Evolutionary conservation across 2,329 filamentous ascomycete genomes (phyloP).

Genomic region (Phialophora expanda): DNA sequence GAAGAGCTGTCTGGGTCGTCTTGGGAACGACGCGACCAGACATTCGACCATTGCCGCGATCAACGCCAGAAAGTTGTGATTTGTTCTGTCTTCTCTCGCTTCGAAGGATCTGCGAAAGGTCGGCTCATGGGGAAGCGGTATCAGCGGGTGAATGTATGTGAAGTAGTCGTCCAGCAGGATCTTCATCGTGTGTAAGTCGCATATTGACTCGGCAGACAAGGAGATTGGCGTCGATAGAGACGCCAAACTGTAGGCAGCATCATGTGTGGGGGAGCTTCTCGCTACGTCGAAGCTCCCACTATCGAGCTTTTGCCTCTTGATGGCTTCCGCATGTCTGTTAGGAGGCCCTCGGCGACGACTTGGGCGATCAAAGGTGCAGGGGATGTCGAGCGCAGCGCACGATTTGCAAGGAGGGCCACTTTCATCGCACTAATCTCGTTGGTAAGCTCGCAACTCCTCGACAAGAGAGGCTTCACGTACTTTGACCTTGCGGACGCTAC

Average conservation of each 20-base stretch:
- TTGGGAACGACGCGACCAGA: conserved; percentile 53
- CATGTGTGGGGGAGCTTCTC: conserved; percentile 53
- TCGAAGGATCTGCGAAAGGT: conserved; percentile 53
- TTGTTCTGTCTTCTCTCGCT: conserved; percentile 50
- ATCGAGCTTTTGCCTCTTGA: conserved; percentile 65
- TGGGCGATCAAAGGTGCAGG: conserved; percentile 69
- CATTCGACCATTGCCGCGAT: conserved; percentile 54
- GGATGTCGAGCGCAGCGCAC: conserved; percentile 68
- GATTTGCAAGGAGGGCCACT: conserved; percentile 69
- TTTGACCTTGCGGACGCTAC: conserved; percentile 60
- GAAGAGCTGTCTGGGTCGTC: conserved; percentile 51
- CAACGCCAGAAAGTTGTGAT: conserved; percentile 51
- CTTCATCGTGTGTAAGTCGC: conserved; percentile 48
- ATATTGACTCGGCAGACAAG: conserved; percentile 57
- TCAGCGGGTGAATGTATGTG: conserved; percentile 54
- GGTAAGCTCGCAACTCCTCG: conserved; percentile 20
- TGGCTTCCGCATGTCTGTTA: conserved; percentile 69
- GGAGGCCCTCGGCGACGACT: conserved; percentile 68
- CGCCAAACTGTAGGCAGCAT: conserved; percentile 59
- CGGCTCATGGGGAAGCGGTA: conserved; percentile 54
- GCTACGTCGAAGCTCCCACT: conserved; percentile 31
- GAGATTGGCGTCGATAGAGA: conserved; percentile 54
- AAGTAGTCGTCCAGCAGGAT: conserved; percentile 55
- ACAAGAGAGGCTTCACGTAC: conserved; percentile 42
- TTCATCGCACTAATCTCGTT: conserved; percentile 63